Base-by-base conservation (phyloP, 305 asterid genomes). In the Fraxinus latifolia region DNA sequence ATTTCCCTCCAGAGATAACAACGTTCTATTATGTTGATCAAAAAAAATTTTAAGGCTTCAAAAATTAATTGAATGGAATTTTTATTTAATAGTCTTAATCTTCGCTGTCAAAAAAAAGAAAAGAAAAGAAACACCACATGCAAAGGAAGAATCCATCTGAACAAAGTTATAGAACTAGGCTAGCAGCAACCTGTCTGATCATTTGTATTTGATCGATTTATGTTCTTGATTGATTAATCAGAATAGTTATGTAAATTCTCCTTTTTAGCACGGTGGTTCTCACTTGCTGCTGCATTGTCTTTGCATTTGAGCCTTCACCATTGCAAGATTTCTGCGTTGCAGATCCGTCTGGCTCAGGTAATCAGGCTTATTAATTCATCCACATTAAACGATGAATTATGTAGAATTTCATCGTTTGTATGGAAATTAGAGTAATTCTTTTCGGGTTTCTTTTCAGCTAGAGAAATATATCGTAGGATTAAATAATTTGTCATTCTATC, bases 271-370 rank as follows among this genome's bases (percentile, higher is more conserved):
- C 31, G 31, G 37, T 80, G 5, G 60, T 27, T 21, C 76, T 82
- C 50, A 72, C 53, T 34, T 72, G 72, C 36, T 77, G 37, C 67
- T 44, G 50, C 39, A 8, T 82, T 12, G 8, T 39, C n/a, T 33
- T 47, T 2, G 84, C 81, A 9, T 82, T 82, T 15, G 84, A 44
- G 70, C 65, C 80, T 76, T 39, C 65, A 29, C 80, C 77, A 0
- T 7, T 62, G 23, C 77, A 76, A 60, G 84, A 81, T 65, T 81
- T 82, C n/a, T 81, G 84, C 1, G 84, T 81, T 3, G 80, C 80
- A 62, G 42, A 37, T 76, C 44, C 68, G 2, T 37, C 75, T 27
- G 5, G 44, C 32, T 34, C 80, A 36, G 62, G 80, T 74, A 58
- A 58, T 55, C 0, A 74, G 34, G 17, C 42, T 14, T 14, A 76